phyloP scores from a whole-genome alignment of 306 rosid species.

The Hippophae tibetana region DNA sequence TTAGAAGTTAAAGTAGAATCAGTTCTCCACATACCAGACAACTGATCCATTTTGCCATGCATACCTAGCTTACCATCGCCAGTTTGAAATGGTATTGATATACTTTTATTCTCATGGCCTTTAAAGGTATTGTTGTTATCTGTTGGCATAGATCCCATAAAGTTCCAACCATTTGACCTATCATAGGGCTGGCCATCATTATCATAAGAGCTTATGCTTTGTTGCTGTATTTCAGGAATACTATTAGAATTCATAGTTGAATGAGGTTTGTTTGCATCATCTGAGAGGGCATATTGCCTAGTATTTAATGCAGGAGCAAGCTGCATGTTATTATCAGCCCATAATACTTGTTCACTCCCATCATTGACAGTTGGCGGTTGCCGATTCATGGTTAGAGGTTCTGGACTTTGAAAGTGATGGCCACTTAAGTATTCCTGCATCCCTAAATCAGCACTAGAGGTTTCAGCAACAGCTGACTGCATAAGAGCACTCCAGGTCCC shows the following conservation, averaged over 20 bases:
- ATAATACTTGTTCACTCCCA: constrained; percentile 47
- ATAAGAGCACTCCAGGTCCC: constrained; percentile 99
- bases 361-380: constrained; percentile 41
- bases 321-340: constrained; percentile 59
- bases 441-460: constrained; percentile 64
- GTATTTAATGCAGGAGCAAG: constrained; percentile 40
- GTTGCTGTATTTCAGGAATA: constrained; percentile 52
- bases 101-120: constrained; percentile 41
- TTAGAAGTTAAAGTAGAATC: constrained; percentile 44
- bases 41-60: constrained; percentile 43
- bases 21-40: constrained; percentile 38
- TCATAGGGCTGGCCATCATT: constrained; percentile 40
- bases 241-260: constrained; percentile 34
- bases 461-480: constrained; percentile 99
- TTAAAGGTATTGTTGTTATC: constrained; percentile 41
- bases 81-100: constrained; percentile 27
- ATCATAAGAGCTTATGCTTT: constrained; percentile 31
- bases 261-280: constrained; percentile 40
- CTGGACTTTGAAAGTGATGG: constrained; percentile 39
- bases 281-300: constrained; percentile 33
- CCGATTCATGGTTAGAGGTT: constrained; percentile 46
- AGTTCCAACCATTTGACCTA: constrained; percentile 74
- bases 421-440: constrained; percentile 85
- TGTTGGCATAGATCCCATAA: constrained; percentile 40
- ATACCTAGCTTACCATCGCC: constrained; percentile 35